Conservation (phyloP, 106 monocot species). For the Narthecium ossifragum region DNA sequence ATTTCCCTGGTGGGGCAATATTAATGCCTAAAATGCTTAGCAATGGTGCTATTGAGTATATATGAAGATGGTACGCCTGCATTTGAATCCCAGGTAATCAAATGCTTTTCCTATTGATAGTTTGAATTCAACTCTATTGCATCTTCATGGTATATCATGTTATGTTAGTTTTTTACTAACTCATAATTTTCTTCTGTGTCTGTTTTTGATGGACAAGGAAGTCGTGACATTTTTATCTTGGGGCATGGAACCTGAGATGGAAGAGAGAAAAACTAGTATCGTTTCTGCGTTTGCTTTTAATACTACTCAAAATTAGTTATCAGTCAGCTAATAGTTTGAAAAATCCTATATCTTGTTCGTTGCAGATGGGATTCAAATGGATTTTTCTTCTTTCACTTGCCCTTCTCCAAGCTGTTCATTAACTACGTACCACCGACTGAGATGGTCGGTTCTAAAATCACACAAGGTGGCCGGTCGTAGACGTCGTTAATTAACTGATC, state of each 20-base stretch:
- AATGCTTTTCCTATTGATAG: too few species aligned
- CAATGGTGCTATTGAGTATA: constrained; percentile 94
- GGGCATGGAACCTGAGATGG: constrained; percentile 96
- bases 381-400: constrained; percentile 75
- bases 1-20: constrained; percentile 95
- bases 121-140: too few species aligned
- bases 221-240: constrained; percentile 89
- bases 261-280: constrained; percentile 85
- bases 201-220: constrained; percentile 97
- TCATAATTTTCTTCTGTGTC: not conserved
- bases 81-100: constrained; percentile 77
- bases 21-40: constrained; percentile 99
- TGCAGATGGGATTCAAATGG: constrained; percentile 94
- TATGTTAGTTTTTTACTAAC: not conserved
- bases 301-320: too few species aligned
- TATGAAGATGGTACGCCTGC: constrained; percentile 95
- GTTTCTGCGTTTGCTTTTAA: not conserved
- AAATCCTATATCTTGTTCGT: not conserved
- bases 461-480: constrained; percentile 65
- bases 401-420: constrained; percentile 85
- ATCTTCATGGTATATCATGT: not conserved
- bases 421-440: constrained; percentile 72
- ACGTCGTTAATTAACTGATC: constrained; percentile 58
- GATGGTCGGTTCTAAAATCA: constrained; percentile 72
- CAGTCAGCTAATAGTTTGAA: not conserved